These are phyloP conservation scores for Zostera marina DNA, from an alignment of 116 monocot genomes.

Conservation along the genomic window DNA sequence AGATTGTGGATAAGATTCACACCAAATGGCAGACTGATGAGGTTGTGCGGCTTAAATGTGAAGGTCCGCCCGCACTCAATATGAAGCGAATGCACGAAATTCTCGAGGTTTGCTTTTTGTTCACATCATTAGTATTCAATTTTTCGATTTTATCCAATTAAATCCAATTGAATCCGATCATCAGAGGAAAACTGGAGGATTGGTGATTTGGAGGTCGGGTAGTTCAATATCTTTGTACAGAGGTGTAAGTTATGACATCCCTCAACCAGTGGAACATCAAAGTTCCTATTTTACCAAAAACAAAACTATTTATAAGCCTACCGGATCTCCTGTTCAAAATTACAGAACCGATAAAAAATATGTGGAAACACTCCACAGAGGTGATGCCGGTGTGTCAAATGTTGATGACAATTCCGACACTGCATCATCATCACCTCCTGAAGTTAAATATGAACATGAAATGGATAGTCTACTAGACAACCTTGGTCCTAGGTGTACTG, in stretches of 20 bases:
- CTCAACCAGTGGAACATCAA: slow-evolving; percentile 22
- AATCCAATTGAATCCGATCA: neutral
- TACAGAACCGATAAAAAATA: neutral
- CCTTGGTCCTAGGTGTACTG: slow-evolving; percentile 65
- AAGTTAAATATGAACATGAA: slow-evolving; percentile 74
- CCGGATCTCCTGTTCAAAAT: slow-evolving; percentile 1
- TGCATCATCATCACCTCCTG: slow-evolving; percentile 9
- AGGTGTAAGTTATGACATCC: slow-evolving; percentile 51
- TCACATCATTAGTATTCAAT: neutral
- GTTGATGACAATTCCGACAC: slow-evolving; percentile 14
- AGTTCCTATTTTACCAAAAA: neutral
- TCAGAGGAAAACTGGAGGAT: slow-evolving; percentile 93
- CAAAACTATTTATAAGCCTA: slow-evolving; percentile 1
- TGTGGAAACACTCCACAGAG: neutral
- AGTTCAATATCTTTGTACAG: slow-evolving; percentile 82
- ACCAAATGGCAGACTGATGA: slow-evolving; percentile 68
- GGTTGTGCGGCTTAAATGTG: slow-evolving; percentile 92
- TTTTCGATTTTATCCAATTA: neutral
- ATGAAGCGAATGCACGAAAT: slow-evolving; percentile 93
- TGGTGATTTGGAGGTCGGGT: slow-evolving; percentile 97
- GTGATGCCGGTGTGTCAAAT: neutral
- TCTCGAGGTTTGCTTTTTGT: slow-evolving; percentile 39
- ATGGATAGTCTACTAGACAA: slow-evolving; percentile 68
- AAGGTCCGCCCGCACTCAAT: slow-evolving; percentile 69
- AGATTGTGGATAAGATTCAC: slow-evolving; percentile 66